Base-by-base conservation (phyloP, 257 asterid genomes). In the Nicotiana undulata region DNA sequence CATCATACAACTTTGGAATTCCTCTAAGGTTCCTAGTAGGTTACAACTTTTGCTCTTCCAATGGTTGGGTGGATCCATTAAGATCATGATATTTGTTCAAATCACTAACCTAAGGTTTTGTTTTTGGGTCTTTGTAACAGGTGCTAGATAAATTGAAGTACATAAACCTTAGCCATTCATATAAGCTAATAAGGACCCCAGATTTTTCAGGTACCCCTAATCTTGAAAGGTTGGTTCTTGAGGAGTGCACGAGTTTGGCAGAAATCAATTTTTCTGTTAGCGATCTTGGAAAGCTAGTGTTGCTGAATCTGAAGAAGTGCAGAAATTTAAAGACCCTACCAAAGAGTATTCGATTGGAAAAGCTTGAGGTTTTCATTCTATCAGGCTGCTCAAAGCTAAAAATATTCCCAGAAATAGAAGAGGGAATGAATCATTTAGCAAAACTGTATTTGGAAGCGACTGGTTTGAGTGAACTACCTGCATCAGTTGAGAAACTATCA, bases 111-210 rank as follows among this genome's bases (percentile, higher is more conserved):
- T 26, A 26, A 26, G 28, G 1, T 26, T 26, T 26, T 26, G 1
- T 26, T 26, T 26, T 26, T 26, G 28, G 28, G 28, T 26, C 28
- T 26, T 26, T 26, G 28, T 26, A 1, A 26, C 1, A 26, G 28
- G 28, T 26, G 1, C 28, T 84, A 5, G 59, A 26, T 28, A 31
- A 44, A 3, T 77, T 84, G 77, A 81, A 81, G 44, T 44, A 67
- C 53, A 63, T 81, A 20, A 78, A 84, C 66, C 84, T 84, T 29
- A 84, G 84, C 70, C 76, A 84, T 61, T 84, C 87, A 55, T 49
- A 77, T 5, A 63, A 79, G 34, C 79, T 81, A 29, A 7, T 32
- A 46, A 77, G 37, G 31, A 76, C 49, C 40, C 84, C 86, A 3
- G 64, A 84, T 52, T 81, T 84, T 40, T 53, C 63, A 10, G 77